Conservation (phyloP, 2,329 filamentous ascomycete genomes). For the Incumbomyces lentus region DNA sequence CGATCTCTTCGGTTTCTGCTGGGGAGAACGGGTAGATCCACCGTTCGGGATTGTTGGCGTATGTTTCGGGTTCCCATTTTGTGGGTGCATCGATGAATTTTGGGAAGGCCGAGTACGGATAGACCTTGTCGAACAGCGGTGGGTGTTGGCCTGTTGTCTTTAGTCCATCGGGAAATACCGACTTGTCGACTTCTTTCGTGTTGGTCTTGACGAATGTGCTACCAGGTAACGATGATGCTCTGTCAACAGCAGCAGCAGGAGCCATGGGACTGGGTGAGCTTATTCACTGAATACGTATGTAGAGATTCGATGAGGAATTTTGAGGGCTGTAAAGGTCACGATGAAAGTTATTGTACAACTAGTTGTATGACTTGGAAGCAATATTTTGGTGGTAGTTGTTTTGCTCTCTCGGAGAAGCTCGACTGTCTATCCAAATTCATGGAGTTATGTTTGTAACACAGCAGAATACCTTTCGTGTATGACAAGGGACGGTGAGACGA, state of each 20-base stretch:
- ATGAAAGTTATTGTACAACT: too few relatives aligned
- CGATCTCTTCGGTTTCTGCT: slow-evolving; percentile 58
- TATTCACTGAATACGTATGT: too few relatives aligned
- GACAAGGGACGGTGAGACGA: too few relatives aligned
- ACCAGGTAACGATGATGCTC: not conserved
- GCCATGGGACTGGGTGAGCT: too few relatives aligned
- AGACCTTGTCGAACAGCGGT: slow-evolving; percentile 55
- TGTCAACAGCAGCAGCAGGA: slow-evolving; percentile 2
- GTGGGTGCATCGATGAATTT: slow-evolving; percentile 60
- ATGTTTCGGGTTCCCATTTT: slow-evolving; percentile 61
- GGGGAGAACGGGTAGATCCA: slow-evolving; percentile 63
- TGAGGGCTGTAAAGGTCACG: too few relatives aligned
- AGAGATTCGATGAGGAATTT: too few relatives aligned
- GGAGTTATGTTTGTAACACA: too few relatives aligned
- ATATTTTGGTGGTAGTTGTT: too few relatives aligned
- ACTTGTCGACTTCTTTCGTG: slow-evolving; percentile 11
- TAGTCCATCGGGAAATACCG: slow-evolving; percentile 51
- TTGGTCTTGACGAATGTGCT: not conserved
- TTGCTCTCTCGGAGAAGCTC: too few relatives aligned
- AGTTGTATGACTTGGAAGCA: too few relatives aligned
- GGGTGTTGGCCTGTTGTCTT: slow-evolving; percentile 54
- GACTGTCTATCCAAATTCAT: too few relatives aligned
- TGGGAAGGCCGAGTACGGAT: slow-evolving; percentile 60
- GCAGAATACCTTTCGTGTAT: too few relatives aligned
- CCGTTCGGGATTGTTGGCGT: slow-evolving; percentile 50